Evolutionary conservation across 495 filamentous ascomycete genomes (phyloP).

Genomic region (Hapsidospora chrysogenum): DNA sequence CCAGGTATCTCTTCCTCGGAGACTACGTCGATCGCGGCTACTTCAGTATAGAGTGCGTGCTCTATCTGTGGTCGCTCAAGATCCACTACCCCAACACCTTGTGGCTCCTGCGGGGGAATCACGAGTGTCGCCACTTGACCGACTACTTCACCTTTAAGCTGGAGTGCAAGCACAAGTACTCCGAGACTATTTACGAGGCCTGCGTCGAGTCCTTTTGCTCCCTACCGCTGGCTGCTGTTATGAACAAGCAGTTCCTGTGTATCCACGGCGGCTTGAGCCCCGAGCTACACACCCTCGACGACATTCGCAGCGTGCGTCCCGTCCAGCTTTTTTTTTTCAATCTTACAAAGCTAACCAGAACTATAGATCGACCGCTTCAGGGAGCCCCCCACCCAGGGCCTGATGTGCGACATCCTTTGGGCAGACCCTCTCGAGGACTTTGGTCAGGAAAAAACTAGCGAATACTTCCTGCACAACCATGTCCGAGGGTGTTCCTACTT

Average conservation of each 20-base stretch:
- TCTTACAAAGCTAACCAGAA: not conserved
- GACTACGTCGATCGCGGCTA: constrained; percentile 98
- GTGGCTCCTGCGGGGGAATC: constrained; percentile 92
- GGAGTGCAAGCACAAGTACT: constrained; percentile 99
- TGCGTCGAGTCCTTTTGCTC: constrained; percentile 97
- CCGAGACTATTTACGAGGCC: constrained; percentile 87
- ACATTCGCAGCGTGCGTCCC: constrained; percentile 60
- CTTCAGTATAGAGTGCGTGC: constrained; percentile 97
- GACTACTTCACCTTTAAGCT: constrained; percentile 99
- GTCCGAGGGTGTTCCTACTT: constrained; percentile 98
- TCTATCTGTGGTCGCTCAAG: constrained; percentile 96
- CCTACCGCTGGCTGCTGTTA: constrained; percentile 85
- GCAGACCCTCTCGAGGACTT: constrained; percentile 98
- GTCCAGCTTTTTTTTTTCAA: not conserved
- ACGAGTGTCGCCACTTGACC: constrained; percentile 95
- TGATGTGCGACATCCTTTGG: constrained; percentile 99
- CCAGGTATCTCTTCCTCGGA: constrained; percentile 88
- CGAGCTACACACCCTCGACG: constrained; percentile 88
- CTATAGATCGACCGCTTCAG: constrained; percentile 88
- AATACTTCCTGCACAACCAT: constrained; percentile 96
- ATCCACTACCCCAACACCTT: constrained; percentile 98
- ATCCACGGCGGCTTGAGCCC: constrained; percentile 95
- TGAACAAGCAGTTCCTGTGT: constrained; percentile 99
- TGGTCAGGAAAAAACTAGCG: constrained; percentile 92
- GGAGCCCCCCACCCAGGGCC: constrained; percentile 87